These are phyloP conservation scores for Cyclotella atomus DNA, from an alignment of 108 stramenopile genomes.

Conservation along the genomic window DNA sequence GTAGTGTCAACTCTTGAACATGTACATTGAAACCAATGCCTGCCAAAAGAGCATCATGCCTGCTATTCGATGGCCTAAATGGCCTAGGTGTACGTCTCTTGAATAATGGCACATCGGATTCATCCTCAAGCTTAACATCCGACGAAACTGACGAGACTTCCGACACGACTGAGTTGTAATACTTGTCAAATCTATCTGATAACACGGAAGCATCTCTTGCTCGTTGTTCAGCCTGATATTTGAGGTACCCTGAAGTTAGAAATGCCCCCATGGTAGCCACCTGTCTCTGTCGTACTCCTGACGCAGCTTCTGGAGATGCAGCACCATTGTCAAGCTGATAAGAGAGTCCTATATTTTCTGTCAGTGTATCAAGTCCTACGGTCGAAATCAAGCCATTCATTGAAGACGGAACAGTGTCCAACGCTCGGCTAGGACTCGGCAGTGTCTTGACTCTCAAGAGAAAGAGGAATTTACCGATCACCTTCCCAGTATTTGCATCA, in stretches of 20 bases:
- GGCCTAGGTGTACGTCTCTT: slow-evolving; percentile 67
- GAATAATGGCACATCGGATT: slow-evolving; percentile 51
- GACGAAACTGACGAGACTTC: too few species aligned
- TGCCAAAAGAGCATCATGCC: slow-evolving; percentile 55
- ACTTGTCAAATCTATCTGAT: slow-evolving; percentile 50
- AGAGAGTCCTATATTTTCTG: slow-evolving; percentile 49
- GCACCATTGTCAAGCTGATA: slow-evolving; percentile 48
- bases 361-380: slow-evolving; percentile 65
- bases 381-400: slow-evolving; percentile 61
- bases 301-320: slow-evolving; percentile 4
- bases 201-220: slow-evolving; percentile 53
- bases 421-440: background rate
- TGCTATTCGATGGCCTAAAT: slow-evolving; percentile 73
- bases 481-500: slow-evolving; percentile 39
- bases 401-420: slow-evolving; percentile 4
- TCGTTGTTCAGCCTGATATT: slow-evolving; percentile 56
- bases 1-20: slow-evolving; percentile 60
- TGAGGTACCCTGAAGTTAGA: slow-evolving; percentile 60
- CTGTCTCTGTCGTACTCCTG: slow-evolving; percentile 55
- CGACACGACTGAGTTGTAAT: slow-evolving; percentile 27
- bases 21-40: slow-evolving; percentile 90
- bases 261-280: slow-evolving; percentile 84
- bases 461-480: slow-evolving; percentile 57
- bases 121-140: slow-evolving; percentile 22
- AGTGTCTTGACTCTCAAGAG: slow-evolving; percentile 50